Conservation (phyloP, 306 rosid species). For the Rosa multiflora region DNA sequence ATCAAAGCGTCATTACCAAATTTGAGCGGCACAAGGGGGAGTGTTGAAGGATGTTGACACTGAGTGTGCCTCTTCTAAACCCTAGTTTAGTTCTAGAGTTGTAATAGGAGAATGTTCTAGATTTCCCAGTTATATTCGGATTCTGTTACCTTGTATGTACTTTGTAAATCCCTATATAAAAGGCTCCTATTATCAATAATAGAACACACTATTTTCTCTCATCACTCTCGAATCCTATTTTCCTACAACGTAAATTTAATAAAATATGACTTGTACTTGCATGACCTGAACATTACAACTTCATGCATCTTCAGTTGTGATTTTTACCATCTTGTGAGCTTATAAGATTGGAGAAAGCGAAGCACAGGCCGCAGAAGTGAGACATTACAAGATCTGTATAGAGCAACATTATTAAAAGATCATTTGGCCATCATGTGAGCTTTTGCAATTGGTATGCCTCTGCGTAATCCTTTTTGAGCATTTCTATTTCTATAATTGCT, state of each 20-base stretch:
- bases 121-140: no score
- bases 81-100: no score
- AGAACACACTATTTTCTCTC: no score
- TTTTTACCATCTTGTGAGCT: background rate
- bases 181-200: no score
- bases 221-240: no score
- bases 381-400: background rate
- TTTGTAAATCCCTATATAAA: no score
- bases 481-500: background rate
- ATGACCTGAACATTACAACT: background rate
- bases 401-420: background rate
- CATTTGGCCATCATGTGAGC: background rate
- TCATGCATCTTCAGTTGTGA: background rate
- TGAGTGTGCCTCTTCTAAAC: no score
- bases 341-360: background rate
- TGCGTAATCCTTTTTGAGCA: background rate
- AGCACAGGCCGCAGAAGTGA: background rate
- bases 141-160: no score
- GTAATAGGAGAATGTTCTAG: no score
- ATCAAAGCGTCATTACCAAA: no score
- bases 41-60: no score
- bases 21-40: no score
- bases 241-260: background rate
- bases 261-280: background rate
- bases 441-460: constrained; percentile 68